These are phyloP conservation scores for Pachyrhizus erosus DNA, from an alignment of 306 rosid genomes.

Conservation along the genomic window DNA sequence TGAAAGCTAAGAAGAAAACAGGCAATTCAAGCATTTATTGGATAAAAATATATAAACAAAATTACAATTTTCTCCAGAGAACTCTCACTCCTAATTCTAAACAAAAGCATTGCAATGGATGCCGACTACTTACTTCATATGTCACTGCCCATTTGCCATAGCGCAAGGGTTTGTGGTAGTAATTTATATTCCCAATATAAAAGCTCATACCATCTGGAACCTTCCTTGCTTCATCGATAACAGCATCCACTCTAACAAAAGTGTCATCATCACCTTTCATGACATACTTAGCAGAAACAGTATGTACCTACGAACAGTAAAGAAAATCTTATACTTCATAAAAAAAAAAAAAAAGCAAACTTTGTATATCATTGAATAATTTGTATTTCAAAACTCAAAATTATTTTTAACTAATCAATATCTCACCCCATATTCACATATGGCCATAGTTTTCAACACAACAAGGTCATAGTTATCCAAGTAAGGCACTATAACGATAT, in stretches of 20 bases:
- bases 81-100: neutral
- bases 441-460: conserved; percentile 89
- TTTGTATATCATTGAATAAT: neutral
- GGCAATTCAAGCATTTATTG: neutral
- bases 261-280: conserved; percentile 98
- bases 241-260: conserved; percentile 79
- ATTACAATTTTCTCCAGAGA: neutral
- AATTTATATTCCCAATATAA: conserved; percentile 87
- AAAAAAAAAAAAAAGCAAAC: neutral
- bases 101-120: conserved; percentile 17
- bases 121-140: conserved; percentile 61
- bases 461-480: conserved; percentile 89
- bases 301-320: conserved; percentile 61
- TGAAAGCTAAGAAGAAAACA: too few relatives aligned
- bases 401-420: conserved; percentile 7
- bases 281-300: conserved; percentile 70
- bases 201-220: conserved; percentile 60
- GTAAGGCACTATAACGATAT: conserved; percentile 88
- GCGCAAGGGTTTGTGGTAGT: conserved; percentile 82
- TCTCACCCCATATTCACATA: conserved; percentile 95
- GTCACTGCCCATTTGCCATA: conserved; percentile 95
- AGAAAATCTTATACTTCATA: conserved; percentile 1
- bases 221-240: conserved; percentile 64
- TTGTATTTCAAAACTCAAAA: neutral
- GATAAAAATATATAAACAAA: neutral